Evolutionary conservation across 768 basidiomycete species (phyloP).

Genomic region (Udeniomyces megalosporus): DNA sequence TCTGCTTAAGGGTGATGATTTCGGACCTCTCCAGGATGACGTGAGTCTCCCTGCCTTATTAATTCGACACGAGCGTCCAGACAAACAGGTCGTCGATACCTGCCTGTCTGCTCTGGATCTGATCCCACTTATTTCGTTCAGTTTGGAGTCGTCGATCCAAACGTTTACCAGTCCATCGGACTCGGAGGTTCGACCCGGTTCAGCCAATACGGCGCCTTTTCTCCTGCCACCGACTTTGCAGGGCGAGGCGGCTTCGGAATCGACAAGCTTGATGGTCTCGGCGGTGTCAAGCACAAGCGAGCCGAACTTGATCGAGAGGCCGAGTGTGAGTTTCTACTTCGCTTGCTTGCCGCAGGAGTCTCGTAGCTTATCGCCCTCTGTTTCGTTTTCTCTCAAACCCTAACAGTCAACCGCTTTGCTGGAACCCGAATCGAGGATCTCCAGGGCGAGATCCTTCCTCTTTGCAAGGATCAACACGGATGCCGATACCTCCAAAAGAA

Average conservation of each 20-base stretch:
- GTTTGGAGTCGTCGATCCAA: slow-evolving; percentile 17
- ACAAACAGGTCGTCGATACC: background rate
- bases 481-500: slow-evolving; percentile 98
- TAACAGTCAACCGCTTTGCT: slow-evolving; percentile 81
- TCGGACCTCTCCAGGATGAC: slow-evolving; percentile 21
- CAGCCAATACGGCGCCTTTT: slow-evolving; percentile 25
- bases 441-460: slow-evolving; percentile 75
- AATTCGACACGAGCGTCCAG: background rate
- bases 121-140: background rate
- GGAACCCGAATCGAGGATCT: slow-evolving; percentile 91
- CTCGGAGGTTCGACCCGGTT: slow-evolving; percentile 6
- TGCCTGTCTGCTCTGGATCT: slow-evolving; percentile 3
- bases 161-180: slow-evolving; percentile 17
- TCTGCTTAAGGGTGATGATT: slow-evolving; percentile 23
- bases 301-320: slow-evolving; percentile 63
- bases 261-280: slow-evolving; percentile 78
- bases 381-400: background rate
- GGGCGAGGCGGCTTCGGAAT: slow-evolving; percentile 32
- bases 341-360: background rate
- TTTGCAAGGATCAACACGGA: slow-evolving; percentile 99
- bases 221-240: slow-evolving; percentile 17
- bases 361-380: background rate
- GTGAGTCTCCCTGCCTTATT: slow-evolving; percentile 22
- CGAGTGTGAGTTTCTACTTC: slow-evolving; percentile 40
- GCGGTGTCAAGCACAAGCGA: slow-evolving; percentile 86